Evolutionary conservation across 805 yeast species (phyloP), one percentile per base, ranked within the genome.

Genomic region (Nakazawaea holstii): DNA sequence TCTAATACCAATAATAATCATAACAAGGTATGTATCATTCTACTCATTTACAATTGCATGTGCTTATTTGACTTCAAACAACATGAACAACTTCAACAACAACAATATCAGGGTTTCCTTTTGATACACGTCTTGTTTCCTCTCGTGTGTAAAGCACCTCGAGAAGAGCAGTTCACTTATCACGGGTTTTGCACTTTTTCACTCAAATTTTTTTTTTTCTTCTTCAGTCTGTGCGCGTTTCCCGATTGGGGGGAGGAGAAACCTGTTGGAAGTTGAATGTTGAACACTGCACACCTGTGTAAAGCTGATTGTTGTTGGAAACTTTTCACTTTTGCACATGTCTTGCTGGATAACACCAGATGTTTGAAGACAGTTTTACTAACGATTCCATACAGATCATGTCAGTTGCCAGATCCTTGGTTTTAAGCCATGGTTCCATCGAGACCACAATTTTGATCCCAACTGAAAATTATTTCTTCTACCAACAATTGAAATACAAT

Each of bases 371-470:
- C 5, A 3, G 24, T 3, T 3, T 20, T 20, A 20, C 24, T 20
- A 20, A 20, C 24, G 24, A 20, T 14, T 14, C 6, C 14, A 20
- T 20, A 17, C 17, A 37, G 39, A 38, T 11, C 9, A 48, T 48
- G 50, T 39, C 49, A 24, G 52, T 39, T 33, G 31, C 50, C 57
- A 80, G 98, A 71, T 96, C 98, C 32, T 76, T 94, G 62, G 82
- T 82, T 46, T 75, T 94, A 58, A 69, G 82, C 50, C 95, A 89
- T 61, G 97, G 97, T 49, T 70, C 87, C 15, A 79, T 92, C 49
- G 98, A 92, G 72, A 89, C 90, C 65, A 84, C 92, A 17, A 72
- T 92, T 46, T 75, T 91, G 59, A 90, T 94, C 48, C 96, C 98
- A 43, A 82, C 94, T 35, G 78, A 81, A 48, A 74, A 83, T 46